A percentile compares a stretch with the other conserved stretches of the same genome.
Conservation (phyloP, 2,329 filamentous ascomycete species). For the Alternaria sp. region DNA sequence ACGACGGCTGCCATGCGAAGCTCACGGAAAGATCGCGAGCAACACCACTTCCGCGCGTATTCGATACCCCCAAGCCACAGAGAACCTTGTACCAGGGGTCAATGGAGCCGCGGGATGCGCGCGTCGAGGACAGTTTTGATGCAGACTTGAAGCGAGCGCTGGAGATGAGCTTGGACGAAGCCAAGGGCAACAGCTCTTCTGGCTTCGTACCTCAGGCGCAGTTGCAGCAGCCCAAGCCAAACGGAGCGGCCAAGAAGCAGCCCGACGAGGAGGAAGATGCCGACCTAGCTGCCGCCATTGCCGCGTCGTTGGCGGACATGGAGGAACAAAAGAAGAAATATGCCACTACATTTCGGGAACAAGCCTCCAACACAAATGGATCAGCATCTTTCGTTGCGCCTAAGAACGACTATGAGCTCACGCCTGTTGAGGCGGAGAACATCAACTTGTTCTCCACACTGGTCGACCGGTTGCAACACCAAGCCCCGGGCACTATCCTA, state of each 20-base stretch:
- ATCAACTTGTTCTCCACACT: slow-evolving; percentile 95
- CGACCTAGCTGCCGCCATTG: slow-evolving; percentile 92
- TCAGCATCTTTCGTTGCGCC: slow-evolving; percentile 64
- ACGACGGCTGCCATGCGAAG: slow-evolving; percentile 93
- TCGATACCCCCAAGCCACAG: slow-evolving; percentile 60
- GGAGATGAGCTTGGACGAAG: slow-evolving; percentile 96
- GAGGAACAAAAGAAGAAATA: slow-evolving; percentile 97
- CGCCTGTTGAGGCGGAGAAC: slow-evolving; percentile 92
- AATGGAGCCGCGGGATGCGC: slow-evolving; percentile 90
- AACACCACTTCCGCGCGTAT: slow-evolving; percentile 54
- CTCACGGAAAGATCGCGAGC: slow-evolving; percentile 75
- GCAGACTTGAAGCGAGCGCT: slow-evolving; percentile 92
- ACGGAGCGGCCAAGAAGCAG: slow-evolving; percentile 47
- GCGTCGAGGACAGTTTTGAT: slow-evolving; percentile 90
- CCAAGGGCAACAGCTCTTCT: slow-evolving; percentile 73
- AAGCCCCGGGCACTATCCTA: slow-evolving; percentile 94
- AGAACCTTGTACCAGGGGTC: slow-evolving; percentile 71
- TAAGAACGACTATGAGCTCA: slow-evolving; percentile 94
- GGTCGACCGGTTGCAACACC: slow-evolving; percentile 92
- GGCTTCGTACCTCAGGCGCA: slow-evolving; percentile 76
- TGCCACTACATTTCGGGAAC: slow-evolving; percentile 81
- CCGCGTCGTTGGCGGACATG: slow-evolving; percentile 94
- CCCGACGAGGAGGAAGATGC: slow-evolving; percentile 84
- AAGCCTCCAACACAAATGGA: slow-evolving; percentile 66
- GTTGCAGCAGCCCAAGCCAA: slow-evolving; percentile 53